These are phyloP conservation scores for Termitomyces sp. DNA, from an alignment of 768 basidiomycete genomes.

Conservation along the genomic window DNA sequence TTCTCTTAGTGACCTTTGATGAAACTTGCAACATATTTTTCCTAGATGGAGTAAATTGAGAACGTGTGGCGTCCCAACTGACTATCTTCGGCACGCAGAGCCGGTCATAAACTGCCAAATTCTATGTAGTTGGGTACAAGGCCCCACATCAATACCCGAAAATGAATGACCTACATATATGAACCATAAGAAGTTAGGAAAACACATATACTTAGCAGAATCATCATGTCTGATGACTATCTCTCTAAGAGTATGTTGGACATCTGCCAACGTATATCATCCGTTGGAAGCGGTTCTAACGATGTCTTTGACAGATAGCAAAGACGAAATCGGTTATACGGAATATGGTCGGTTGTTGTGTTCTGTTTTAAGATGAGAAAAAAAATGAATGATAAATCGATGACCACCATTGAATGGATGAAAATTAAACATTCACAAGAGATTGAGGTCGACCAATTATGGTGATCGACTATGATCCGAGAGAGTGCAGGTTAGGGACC, in stretches of 20 bases:
- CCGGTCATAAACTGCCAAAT: not conserved
- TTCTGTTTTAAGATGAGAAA: conserved; percentile 5
- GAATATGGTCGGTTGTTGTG: not conserved
- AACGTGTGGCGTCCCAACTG: conserved; percentile 6
- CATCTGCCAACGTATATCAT: not conserved
- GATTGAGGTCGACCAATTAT: not conserved
- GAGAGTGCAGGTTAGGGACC: conserved; percentile 9
- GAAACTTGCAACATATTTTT: conserved; percentile 1
- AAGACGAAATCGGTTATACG: not conserved
- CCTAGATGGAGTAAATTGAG: not conserved
- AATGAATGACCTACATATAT: not conserved
- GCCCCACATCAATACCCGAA: too few species aligned
- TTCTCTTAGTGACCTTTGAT: conserved; percentile 4
- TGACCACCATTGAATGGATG: not conserved
- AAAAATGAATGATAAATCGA: not conserved
- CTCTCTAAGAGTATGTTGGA: not conserved
- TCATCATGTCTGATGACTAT: not conserved
- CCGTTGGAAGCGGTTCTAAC: not conserved
- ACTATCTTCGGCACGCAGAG: not conserved
- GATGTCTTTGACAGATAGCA: not conserved
- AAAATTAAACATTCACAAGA: conserved; percentile 4
- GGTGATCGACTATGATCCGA: conserved; percentile 10
- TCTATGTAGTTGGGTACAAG: too few species aligned
- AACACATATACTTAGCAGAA: too few species aligned
- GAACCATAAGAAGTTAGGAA: not conserved